phyloP scores from a whole-genome alignment of 768 basidiomycete species.

The Pleurotus tuber-regium region DNA sequence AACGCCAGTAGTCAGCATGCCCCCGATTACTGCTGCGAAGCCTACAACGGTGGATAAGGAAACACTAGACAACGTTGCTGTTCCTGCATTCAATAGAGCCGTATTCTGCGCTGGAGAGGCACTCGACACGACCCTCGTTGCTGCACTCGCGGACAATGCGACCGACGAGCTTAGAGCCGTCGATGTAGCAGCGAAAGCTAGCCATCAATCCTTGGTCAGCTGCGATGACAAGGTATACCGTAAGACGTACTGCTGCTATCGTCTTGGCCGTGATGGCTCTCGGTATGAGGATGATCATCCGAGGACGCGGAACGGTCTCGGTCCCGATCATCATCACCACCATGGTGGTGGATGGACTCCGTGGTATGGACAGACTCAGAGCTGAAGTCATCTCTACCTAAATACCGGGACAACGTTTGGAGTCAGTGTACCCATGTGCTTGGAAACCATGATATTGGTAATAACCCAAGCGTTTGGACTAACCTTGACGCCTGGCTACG shows the following conservation, averaged over 20 bases:
- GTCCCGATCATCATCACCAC: neutral
- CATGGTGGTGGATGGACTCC: constrained; percentile 4
- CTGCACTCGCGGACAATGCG: neutral
- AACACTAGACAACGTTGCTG: neutral
- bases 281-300: constrained; percentile 6
- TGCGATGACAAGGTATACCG: too few species aligned
- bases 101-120: neutral
- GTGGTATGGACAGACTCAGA: neutral
- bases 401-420: neutral
- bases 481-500: constrained; percentile 6
- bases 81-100: neutral
- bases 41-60: neutral
- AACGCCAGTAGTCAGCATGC: neutral
- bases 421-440: neutral
- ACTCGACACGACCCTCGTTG: too few species aligned
- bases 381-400: constrained; percentile 8
- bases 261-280: constrained; percentile 8
- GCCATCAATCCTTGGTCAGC: neutral
- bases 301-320: neutral
- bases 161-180: neutral
- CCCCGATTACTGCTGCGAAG: neutral
- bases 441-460: constrained; percentile 3
- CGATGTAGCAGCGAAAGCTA: neutral
- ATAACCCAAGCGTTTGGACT: neutral
- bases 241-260: constrained; percentile 9